phyloP scores from a whole-genome alignment of 1,284 basidiomycete species.

The Tylopilus sp. region DNA sequence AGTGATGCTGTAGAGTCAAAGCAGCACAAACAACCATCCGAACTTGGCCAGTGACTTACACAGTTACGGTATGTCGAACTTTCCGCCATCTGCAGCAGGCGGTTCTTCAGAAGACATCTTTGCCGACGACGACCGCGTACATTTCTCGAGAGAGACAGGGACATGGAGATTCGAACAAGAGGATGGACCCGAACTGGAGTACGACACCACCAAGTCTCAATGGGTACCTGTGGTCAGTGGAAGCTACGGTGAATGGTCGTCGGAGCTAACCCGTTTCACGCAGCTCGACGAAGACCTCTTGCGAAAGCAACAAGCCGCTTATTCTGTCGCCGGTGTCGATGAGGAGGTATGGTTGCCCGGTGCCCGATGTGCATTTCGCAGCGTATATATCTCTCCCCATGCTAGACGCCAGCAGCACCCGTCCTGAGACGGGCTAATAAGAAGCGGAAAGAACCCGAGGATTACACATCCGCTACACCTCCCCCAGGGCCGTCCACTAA shows the following conservation, averaged over 20 bases:
- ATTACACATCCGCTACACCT: conserved; percentile 66
- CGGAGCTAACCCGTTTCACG: conserved; percentile 3
- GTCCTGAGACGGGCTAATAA: conserved; percentile 77
- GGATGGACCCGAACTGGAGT: conserved; percentile 87
- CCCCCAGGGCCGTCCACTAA: conserved; percentile 57
- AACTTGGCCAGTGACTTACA: conserved; percentile 4
- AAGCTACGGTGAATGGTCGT: conserved; percentile 4
- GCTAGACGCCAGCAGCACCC: conserved; percentile 79
- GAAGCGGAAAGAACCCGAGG: conserved; percentile 77
- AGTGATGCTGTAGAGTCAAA: conserved; percentile 13
- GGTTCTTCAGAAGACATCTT: conserved; percentile 61
- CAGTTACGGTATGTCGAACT: conserved; percentile 21
- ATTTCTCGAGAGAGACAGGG: conserved; percentile 72
- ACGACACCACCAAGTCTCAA: conserved; percentile 66
- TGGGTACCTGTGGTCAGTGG: conserved; percentile 81
- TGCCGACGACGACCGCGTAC: conserved; percentile 73
- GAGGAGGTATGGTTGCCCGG: conserved; percentile 67
- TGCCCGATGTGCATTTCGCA: conserved; percentile 22
- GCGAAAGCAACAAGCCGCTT: conserved; percentile 88
- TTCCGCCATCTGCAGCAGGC: conserved; percentile 46
- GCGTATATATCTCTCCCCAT: conserved; percentile 22
- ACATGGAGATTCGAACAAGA: conserved; percentile 91
- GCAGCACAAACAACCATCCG: conserved; percentile 22
- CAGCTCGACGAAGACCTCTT: conserved; percentile 81
- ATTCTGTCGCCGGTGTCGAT: conserved; percentile 86